phyloP scores from a whole-genome alignment of 371 early-diverging fungal genomes.

The Scutellospora calospora region DNA sequence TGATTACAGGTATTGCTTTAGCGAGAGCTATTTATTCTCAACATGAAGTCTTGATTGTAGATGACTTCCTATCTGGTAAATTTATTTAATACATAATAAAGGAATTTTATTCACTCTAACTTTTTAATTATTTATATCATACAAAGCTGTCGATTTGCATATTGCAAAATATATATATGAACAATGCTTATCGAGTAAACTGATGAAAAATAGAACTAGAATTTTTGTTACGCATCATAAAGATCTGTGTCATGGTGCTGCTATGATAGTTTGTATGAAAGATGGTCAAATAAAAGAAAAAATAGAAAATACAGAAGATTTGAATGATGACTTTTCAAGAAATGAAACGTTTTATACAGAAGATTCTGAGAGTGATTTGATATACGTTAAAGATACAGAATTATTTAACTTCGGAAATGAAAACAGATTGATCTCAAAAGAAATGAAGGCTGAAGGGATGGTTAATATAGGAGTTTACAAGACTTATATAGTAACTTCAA shows the following conservation, averaged over 20 bases:
- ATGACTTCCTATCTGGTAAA: neutral
- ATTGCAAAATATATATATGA: constrained; percentile 85
- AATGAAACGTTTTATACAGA: too few relatives aligned
- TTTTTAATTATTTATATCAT: neutral
- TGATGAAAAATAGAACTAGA: constrained; percentile 80
- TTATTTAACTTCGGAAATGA: constrained; percentile 42
- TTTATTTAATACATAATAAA: neutral
- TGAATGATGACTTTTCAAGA: neutral
- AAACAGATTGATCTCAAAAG: constrained; percentile 70
- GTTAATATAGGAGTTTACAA: constrained; percentile 68
- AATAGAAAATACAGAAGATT: neutral
- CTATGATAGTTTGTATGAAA: constrained; percentile 58
- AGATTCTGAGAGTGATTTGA: neutral
- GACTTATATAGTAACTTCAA: constrained; percentile 73
- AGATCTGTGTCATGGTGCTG: constrained; percentile 72
- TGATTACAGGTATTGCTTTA: constrained; percentile 61
- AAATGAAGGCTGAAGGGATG: constrained; percentile 70
- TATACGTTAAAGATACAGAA: neutral
- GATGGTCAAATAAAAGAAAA: too few relatives aligned
- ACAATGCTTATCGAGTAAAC: constrained; percentile 70
- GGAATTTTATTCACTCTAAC: neutral
- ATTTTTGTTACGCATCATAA: constrained; percentile 94
- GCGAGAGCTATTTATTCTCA: constrained; percentile 57
- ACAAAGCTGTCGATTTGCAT: constrained; percentile 80
- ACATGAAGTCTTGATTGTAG: neutral